Base-by-base conservation (phyloP, 2,329 filamentous ascomycete species). In the Colletotrichum australisinense region DNA sequence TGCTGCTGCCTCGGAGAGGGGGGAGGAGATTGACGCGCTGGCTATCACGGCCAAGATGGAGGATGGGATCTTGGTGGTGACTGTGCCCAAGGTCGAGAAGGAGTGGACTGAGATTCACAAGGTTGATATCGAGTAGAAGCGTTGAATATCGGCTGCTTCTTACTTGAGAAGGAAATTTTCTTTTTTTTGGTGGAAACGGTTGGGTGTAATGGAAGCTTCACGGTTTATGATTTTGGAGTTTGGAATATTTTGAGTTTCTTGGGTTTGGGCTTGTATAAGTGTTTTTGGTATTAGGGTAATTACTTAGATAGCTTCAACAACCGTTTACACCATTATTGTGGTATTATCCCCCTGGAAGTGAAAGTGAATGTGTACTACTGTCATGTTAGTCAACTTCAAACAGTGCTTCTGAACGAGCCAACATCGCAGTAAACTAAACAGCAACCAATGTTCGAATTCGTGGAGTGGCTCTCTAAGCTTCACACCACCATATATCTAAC, bases 61-160 rank as follows among this genome's bases (percentile, higher is more conserved):
- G 81, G 93, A 97, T 79, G 94, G 94, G 5, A 85, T 97, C 1
- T 81, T 97, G 76, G 86, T 92, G 46, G 87, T 97, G n/a, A 91
- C 89, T n/a, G 90, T 97, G 1, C 93, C 93, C 8, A 95, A 95
- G 85, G 78, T 89, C 8, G 90, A 93, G 79, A 89, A 87, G 81
- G 90, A 90, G 76, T 91, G 90, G 85, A 93, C 90, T 76, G 89
- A 91, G 77, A 86, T 92, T 73, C 87, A 86, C 78, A 88, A 88
- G 80, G 87, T 92, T 53, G 89, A 92, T 69, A 88, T 92, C 74
- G 82, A 88, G 77, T 89, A 82, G 79, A 22, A 11, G n/a, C 24
- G 2, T 14, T 5, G 12, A 11, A n/a, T 30, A 22, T 19, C 1
- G 4, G 5, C 6, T 59, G 16, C 14, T 62, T 42, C 24, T 11